Evolutionary conservation across 768 basidiomycete species (phyloP), one percentile per base, ranked within the genome.

Genomic region (Lactifluus hygrophoroides): DNA sequence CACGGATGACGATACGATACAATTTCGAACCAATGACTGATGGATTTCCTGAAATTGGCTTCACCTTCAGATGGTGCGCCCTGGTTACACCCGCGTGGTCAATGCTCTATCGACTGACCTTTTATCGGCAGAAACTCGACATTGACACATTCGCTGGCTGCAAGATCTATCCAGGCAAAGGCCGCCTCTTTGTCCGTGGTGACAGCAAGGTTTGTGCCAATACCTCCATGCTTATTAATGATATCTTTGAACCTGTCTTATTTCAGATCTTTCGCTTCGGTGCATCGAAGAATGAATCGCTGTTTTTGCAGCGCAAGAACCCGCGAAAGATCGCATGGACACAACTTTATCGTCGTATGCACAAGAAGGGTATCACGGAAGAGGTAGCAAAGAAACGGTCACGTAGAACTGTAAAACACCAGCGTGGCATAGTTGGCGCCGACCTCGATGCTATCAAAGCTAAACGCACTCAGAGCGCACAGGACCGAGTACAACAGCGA

Each of bases 311-410:
- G 75, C 90, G 95, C 79, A 99, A 99, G 81, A 98, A 99, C 81
- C 96, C 96, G 52, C 91, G 96, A 72, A 98, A 98, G 84, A 94
- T 98, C 77, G 88, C 95, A 64, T 98, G 95, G 95, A 98, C 95
- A 38, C 76, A 79, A 68, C 83, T 88, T 62, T 95, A 89, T 82
- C 88, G 91, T 65, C 88, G 94, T 68, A 91, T 96, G 87, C 96
- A 98, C 85, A 96, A 95, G 85, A 99, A 99, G 86, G 96, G 96
- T 73, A 84, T 98, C 74, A 94, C 94, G 51, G 95, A 98, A 77
- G 95, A 98, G 76, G 89, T 94, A 53, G 93, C 94, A 69, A 99
- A 98, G 92, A 97, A 96, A 80, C 88, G 95, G 64, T 89, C 90
- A 51, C 90, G 94, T 75, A 86, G 87, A 75, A 93, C 91, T 64